Conservation (phyloP, 225 moss, liverwort and hornwort genomes). For the Sphagnum tenellum region DNA sequence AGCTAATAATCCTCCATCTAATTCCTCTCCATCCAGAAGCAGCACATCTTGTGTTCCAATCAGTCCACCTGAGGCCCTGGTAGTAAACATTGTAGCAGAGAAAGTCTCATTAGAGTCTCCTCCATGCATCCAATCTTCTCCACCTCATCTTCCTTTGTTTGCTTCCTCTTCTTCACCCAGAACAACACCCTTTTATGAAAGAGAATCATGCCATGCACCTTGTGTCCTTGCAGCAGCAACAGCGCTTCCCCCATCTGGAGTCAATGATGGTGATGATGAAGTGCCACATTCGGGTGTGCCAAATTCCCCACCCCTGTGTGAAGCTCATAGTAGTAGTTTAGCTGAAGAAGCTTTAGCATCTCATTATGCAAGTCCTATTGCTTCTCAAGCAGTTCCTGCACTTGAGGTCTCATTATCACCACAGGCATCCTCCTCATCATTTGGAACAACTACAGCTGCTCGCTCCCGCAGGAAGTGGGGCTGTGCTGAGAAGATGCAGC, state of each 20-base stretch:
- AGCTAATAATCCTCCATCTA: too few species aligned
- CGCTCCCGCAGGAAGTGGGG: conserved; percentile 70
- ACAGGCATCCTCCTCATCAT: conserved; percentile 16
- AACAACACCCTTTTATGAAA: conserved; percentile 14
- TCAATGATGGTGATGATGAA: conserved; percentile 34
- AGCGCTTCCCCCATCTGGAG: conserved; percentile 28
- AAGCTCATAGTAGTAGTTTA: conserved; percentile 10
- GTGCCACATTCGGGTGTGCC: conserved; percentile 40
- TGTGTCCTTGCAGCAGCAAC: conserved; percentile 40
- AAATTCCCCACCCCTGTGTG: conserved; percentile 24
- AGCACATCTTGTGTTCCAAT: too few species aligned
- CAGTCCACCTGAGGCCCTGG: too few species aligned
- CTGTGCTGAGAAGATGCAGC: conserved; percentile 43
- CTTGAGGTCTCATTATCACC: conserved; percentile 60
- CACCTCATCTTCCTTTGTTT: too few species aligned
- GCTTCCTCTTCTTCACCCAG: too few species aligned
- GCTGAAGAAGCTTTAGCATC: conserved; percentile 21
- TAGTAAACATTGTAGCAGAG: too few species aligned
- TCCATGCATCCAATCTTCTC: too few species aligned
- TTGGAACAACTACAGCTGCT: conserved; percentile 10
- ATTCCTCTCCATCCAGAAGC: conserved; percentile 3
- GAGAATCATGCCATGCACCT: conserved; percentile 38
- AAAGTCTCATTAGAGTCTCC: too few species aligned
- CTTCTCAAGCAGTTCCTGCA: conserved; percentile 33
- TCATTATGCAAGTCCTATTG: conserved; percentile 33